A percentile compares a stretch with the other conserved stretches of the same genome.
phyloP scores from a whole-genome alignment of 768 basidiomycete species.

The Gautieria morchelliformis region DNA sequence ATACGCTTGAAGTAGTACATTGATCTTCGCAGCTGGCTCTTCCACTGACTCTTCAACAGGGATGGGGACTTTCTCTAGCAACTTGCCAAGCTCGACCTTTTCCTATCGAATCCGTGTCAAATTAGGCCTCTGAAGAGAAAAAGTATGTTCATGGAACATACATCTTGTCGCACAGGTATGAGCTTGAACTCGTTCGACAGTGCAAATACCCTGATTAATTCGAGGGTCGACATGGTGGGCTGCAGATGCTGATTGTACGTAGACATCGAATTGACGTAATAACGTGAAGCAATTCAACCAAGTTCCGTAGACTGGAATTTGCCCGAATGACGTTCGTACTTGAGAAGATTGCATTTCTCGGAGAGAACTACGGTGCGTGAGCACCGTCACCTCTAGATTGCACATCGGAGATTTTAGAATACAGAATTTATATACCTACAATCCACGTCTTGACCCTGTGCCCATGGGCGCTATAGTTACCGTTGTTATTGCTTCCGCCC shows the following conservation, averaged over 20 bases:
- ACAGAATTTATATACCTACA: no score
- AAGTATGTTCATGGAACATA: slow-evolving; percentile 8
- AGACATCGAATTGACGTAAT: slow-evolving; percentile 94
- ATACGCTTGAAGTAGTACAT: slow-evolving; percentile 89
- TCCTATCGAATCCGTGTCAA: slow-evolving; percentile 32
- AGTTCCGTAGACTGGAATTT: slow-evolving; percentile 90
- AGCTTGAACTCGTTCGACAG: slow-evolving; percentile 93
- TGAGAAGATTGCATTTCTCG: slow-evolving; percentile 90
- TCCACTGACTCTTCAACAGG: slow-evolving; percentile 96
- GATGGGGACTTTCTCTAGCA: slow-evolving; percentile 91
- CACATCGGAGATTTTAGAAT: no score
- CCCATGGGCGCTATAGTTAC: no score
- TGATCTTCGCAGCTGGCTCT: slow-evolving; percentile 95
- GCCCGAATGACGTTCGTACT: slow-evolving; percentile 84
- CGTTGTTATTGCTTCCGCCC: no score
- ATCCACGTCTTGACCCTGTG: no score
- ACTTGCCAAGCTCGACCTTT: slow-evolving; percentile 82
- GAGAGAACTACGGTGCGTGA: no score
- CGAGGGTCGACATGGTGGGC: slow-evolving; percentile 77
- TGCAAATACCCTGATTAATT: slow-evolving; percentile 92
- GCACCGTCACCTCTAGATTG: no score
- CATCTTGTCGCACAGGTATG: slow-evolving; percentile 74
- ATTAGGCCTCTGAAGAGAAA: not conserved
- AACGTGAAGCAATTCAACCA: slow-evolving; percentile 89
- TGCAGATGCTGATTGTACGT: slow-evolving; percentile 92